Evolutionary conservation across 257 asterid genomes (phyloP).

Genomic region (Eucommia ulmoides): DNA sequence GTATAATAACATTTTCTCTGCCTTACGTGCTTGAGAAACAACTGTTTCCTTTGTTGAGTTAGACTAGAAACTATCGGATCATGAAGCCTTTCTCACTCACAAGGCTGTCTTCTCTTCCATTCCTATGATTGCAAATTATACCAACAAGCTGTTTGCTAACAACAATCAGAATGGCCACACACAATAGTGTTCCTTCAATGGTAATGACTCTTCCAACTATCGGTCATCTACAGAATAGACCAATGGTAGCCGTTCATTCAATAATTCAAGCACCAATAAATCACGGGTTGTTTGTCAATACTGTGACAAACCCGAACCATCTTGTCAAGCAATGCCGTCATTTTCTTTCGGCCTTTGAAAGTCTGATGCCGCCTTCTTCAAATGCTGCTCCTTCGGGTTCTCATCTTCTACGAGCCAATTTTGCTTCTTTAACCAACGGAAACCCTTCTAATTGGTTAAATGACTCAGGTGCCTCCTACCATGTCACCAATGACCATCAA

Average conservation of each 20-base stretch:
- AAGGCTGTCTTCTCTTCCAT: background rate
- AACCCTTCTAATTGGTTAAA: background rate
- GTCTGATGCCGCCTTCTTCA: background rate
- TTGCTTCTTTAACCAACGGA: background rate
- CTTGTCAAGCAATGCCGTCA: background rate
- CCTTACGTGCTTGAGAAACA: background rate
- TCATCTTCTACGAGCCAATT: background rate
- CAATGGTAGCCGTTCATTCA: background rate
- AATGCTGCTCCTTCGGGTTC: background rate
- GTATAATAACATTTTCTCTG: background rate
- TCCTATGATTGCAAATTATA: background rate
- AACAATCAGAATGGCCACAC: background rate
- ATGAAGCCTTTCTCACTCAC: background rate
- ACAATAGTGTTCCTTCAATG: too few species aligned
- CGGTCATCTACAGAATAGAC: background rate
- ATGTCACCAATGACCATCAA: background rate
- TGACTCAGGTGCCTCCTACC: background rate
- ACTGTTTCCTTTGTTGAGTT: background rate
- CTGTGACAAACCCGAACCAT: background rate
- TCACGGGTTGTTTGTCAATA: background rate
- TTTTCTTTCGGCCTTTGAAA: background rate
- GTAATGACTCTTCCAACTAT: too few species aligned
- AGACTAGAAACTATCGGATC: background rate
- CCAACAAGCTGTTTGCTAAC: background rate
- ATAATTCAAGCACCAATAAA: background rate